These are phyloP conservation scores for Hypoxylon sp. DNA, from an alignment of 2,329 filamentous ascomycete species.

Conservation along the genomic window DNA sequence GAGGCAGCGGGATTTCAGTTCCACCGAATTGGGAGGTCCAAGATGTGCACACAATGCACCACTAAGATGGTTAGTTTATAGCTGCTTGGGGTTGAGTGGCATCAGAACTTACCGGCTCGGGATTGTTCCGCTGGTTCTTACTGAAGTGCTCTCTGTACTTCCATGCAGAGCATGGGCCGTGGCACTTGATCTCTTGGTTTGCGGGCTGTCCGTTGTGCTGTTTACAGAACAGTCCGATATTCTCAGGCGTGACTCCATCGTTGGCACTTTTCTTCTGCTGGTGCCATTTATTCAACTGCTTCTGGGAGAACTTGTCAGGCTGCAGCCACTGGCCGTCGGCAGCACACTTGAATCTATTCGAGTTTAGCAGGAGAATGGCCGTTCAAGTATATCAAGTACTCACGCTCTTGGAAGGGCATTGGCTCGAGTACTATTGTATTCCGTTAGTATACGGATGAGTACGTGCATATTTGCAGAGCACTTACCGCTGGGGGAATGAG, in stretches of 20 bases:
- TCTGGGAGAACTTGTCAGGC: conserved; percentile 47
- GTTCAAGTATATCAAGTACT: conserved; percentile 18
- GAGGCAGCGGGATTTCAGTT: conserved; percentile 41
- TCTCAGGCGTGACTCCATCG: conserved; percentile 34
- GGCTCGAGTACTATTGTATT: conserved; percentile 3
- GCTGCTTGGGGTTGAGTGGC: not conserved
- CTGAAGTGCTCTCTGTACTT: conserved; percentile 50
- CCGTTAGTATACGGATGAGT: conserved; percentile 12
- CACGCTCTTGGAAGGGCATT: conserved; percentile 35
- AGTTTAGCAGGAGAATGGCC: conserved; percentile 24
- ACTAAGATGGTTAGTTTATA: conserved; percentile 42
- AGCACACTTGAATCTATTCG: conserved; percentile 48
- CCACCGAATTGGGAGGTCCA: conserved; percentile 48
- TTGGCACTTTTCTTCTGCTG: conserved; percentile 27
- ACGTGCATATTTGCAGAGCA: not conserved
- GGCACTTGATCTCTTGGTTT: conserved; percentile 40
- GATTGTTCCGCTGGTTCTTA: conserved; percentile 49
- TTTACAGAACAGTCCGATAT: conserved; percentile 48
- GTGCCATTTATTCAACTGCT: conserved; percentile 47
- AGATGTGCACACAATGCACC: conserved; percentile 52
- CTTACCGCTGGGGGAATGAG: conserved; percentile 5
- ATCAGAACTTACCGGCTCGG: conserved; percentile 46
- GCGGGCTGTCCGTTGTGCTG: conserved; percentile 41
- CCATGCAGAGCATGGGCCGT: conserved; percentile 51
- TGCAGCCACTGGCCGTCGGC: conserved; percentile 49